These are phyloP conservation scores for Paracorniculantispora psalliotae DNA, from an alignment of 2,329 filamentous ascomycete species.

Conservation along the genomic window DNA sequence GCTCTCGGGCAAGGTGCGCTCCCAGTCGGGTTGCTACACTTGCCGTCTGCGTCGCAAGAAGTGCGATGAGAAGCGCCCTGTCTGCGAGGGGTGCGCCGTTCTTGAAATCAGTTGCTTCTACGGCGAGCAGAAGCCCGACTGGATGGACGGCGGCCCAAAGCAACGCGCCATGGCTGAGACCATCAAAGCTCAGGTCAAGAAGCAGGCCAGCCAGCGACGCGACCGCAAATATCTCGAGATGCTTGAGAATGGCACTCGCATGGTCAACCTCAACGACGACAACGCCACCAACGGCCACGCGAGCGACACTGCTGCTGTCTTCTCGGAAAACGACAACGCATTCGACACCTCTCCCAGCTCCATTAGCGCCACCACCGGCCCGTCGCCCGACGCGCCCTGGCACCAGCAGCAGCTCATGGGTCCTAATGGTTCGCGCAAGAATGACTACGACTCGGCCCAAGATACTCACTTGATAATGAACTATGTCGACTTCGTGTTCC, in stretches of 20 bases:
- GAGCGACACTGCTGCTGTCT: constrained; percentile 3
- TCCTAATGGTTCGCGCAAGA: constrained; percentile 14
- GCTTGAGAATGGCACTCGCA: constrained; percentile 30
- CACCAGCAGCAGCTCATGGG: constrained; percentile 25
- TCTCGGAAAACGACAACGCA: constrained; percentile 1
- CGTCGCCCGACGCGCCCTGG: constrained; percentile 30
- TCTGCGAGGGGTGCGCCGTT: constrained; percentile 45
- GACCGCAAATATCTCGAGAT: constrained; percentile 45
- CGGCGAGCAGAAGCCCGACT: constrained; percentile 47
- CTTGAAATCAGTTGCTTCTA: constrained; percentile 56
- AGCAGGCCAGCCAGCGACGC: constrained; percentile 44
- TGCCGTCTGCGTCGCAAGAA: constrained; percentile 58
- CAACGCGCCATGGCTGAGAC: constrained; percentile 48
- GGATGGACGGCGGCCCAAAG: constrained; percentile 49
- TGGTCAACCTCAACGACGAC: constrained; percentile 14
- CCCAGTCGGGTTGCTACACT: constrained; percentile 53
- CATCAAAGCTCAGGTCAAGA: constrained; percentile 55
- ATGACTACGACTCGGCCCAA: constrained; percentile 17
- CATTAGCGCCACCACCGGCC: constrained; percentile 1
- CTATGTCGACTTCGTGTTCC: constrained; percentile 58
- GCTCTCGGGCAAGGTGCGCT: constrained; percentile 30
- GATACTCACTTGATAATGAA: constrained; percentile 45
- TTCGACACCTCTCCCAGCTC: constrained; percentile 8
- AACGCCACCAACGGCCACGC: constrained; percentile 13
- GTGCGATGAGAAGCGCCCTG: constrained; percentile 50